phyloP scores from a whole-genome alignment of 1,139 yeast species.

The Saccharomyces hybrid region DNA sequence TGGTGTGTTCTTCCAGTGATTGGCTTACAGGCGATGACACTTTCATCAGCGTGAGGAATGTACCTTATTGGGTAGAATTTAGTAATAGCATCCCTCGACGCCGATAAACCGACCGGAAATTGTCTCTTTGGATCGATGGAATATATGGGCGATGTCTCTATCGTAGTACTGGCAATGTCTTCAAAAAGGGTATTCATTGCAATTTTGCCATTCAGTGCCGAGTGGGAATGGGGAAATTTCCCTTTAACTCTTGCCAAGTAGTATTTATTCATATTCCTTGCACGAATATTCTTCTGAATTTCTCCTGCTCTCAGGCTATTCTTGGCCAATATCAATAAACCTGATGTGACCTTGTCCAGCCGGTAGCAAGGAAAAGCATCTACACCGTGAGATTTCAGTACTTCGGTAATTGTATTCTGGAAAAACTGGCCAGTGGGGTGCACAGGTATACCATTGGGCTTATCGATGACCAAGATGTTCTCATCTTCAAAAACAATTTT shows the following conservation, averaged over 20 bases:
- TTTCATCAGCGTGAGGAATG: conserved; percentile 36
- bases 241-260: conserved; percentile 63
- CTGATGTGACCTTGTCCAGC: conserved; percentile 69
- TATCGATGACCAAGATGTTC: conserved; percentile 52
- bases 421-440: conserved; percentile 69
- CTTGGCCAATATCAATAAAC: conserved; percentile 55
- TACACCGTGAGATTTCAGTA: conserved; percentile 37
- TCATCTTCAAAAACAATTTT: conserved; percentile 42
- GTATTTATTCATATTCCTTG: conserved; percentile 34
- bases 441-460: conserved; percentile 72
- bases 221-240: conserved; percentile 38
- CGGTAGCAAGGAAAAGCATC: conserved; percentile 57
- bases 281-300: conserved; percentile 41
- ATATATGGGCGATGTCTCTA: conserved; percentile 55
- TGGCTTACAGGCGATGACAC: conserved; percentile 59
- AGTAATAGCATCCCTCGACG: conserved; percentile 38
- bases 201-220: conserved; percentile 10
- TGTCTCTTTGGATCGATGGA: conserved; percentile 63
- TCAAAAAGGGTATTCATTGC: conserved; percentile 2
- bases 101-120: conserved; percentile 25
- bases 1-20: conserved; percentile 74
- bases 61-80: conserved; percentile 34
- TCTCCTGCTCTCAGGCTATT: conserved; percentile 38
- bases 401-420: conserved; percentile 55
- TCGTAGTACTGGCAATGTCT: conserved; percentile 30